phyloP scores from a whole-genome alignment of 345 rosid genomes.

The Gossypium rotundifolium region DNA sequence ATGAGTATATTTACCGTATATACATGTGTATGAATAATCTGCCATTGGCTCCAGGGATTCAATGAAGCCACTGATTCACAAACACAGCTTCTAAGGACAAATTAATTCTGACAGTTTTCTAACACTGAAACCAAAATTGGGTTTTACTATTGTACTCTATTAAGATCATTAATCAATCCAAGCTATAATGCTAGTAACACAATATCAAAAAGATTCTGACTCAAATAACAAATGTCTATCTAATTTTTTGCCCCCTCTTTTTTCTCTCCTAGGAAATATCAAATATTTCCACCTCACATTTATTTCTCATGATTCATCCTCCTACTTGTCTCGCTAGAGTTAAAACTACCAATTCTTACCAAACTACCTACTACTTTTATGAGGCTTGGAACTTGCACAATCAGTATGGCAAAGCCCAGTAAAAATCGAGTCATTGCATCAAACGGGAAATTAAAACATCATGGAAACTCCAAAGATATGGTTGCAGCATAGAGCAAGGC shows the following conservation, averaged over 20 bases:
- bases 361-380: neutral
- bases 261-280: too few species aligned
- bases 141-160: too few species aligned
- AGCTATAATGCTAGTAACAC: neutral
- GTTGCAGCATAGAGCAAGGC: neutral
- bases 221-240: neutral
- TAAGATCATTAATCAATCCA: neutral
- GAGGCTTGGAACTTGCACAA: too few species aligned
- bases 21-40: too few species aligned
- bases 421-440: neutral
- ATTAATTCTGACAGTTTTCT: neutral
- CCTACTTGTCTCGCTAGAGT: too few species aligned
- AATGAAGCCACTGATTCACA: neutral
- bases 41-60: neutral
- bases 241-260: too few species aligned
- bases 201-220: neutral
- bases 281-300: too few species aligned
- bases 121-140: neutral
- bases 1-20: too few species aligned
- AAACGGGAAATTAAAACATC: neutral
- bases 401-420: too few species aligned
- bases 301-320: too few species aligned
- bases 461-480: neutral
- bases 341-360: too few species aligned
- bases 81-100: too few species aligned